Base-by-base conservation (phyloP, 2,329 filamentous ascomycete species). In the Pseudopyricularia cyperi region DNA sequence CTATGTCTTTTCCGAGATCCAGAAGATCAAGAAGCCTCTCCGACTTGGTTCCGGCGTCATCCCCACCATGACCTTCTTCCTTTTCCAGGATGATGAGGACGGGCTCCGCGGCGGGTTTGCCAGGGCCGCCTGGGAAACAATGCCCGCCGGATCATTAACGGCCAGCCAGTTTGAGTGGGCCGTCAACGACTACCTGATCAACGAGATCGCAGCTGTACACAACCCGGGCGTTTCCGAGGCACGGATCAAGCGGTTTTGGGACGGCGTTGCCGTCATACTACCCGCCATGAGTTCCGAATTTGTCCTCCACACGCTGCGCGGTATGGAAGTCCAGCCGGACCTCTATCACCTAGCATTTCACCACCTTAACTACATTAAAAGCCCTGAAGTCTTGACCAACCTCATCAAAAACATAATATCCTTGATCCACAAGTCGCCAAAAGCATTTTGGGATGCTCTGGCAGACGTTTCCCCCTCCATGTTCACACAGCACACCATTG, bases 371-470 rank as follows among this genome's bases (percentile, higher is more conserved):
- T 53, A 60, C 33, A 59, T 55, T 46, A 73, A 75, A 52, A 68
- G 70, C 42, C 74, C 76, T 52, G 69, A 72, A 2, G 79, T 86
- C 22, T 72, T 95, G 54, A 73, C 82, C 12, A 76, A 83, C 53
- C 72, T 93, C 15, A 74, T 95, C 46, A 79, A 82, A 52, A 81
- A 83, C 1, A 77, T 95, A 55, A 80, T 79, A 46, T 73, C 72
- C 12, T 75, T 96, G 15, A 71, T 96, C 51, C 77, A 83, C 57
- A 89, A 87, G 59, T 85, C 87, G 0, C 77, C 89, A 0, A 78
- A 77, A 52, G 85, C 87, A 46, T 93, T 96, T 59, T 96, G 91
- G 91, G 85, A 89, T 59, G 84, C 89, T 2, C 84, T 95, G 68
- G 83, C 86, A 50, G 80, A 88, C 30, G 87, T 91, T 50, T 85